phyloP scores from a whole-genome alignment of 306 rosid genomes.

The Potentilla sterilis region DNA sequence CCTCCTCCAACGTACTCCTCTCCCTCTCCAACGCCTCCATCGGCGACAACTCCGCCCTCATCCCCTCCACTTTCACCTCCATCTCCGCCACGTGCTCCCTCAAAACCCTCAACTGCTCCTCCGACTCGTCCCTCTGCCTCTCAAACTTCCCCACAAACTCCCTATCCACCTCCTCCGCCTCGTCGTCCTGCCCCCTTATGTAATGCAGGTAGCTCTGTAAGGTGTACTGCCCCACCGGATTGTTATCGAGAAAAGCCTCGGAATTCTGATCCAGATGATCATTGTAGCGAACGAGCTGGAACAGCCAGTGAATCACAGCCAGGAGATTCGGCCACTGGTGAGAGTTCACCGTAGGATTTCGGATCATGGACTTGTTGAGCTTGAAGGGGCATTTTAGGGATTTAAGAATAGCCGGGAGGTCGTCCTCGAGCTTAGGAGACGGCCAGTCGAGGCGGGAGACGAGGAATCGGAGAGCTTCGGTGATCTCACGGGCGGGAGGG shows the following conservation, averaged over 20 bases:
- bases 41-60: constrained; percentile 45
- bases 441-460: constrained; percentile 49
- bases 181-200: constrained; percentile 62
- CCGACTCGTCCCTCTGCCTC: constrained; percentile 36
- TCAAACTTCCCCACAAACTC: constrained; percentile 42
- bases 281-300: constrained; percentile 50
- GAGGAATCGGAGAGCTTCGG: constrained; percentile 57
- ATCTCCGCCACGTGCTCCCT: constrained; percentile 22
- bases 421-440: constrained; percentile 63
- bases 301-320: constrained; percentile 88
- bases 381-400: constrained; percentile 61
- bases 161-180: constrained; percentile 48
- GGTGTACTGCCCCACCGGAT: constrained; percentile 43
- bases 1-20: constrained; percentile 55
- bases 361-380: constrained; percentile 60
- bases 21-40: constrained; percentile 67
- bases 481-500: constrained; percentile 76
- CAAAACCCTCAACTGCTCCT: constrained; percentile 30
- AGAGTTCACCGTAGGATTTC: constrained; percentile 69
- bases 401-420: constrained; percentile 59
- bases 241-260: constrained; percentile 21
- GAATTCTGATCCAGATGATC: constrained; percentile 29
- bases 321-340: constrained; percentile 87
- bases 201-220: constrained; percentile 48
- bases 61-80: constrained; percentile 38